phyloP scores from a whole-genome alignment of 2,329 filamentous ascomycete genomes.

The Paecilomyces sp. region DNA sequence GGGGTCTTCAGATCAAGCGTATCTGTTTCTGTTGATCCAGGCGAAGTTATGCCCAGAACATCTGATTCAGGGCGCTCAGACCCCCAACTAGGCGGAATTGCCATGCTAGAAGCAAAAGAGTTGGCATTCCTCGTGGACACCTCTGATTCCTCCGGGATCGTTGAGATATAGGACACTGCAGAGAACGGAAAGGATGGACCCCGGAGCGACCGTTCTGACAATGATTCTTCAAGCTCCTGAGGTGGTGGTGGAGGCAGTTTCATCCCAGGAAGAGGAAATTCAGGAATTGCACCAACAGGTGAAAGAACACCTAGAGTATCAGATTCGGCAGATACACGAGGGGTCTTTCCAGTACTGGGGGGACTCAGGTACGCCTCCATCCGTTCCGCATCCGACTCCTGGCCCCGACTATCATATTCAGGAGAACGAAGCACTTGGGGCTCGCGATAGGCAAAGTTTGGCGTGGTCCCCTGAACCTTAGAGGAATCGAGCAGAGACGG shows the following conservation, averaged over 20 bases:
- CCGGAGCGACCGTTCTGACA: conserved; percentile 16
- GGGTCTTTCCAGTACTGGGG: conserved; percentile 15
- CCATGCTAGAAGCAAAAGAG: conserved; percentile 64
- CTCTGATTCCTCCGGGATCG: conserved; percentile 66
- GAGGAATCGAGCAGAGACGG: conserved; percentile 26
- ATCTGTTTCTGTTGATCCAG: conserved; percentile 8
- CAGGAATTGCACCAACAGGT: conserved; percentile 16
- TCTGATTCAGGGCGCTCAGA: conserved; percentile 42
- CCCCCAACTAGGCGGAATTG: conserved; percentile 63
- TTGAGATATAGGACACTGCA: conserved; percentile 61
- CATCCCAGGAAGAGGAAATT: conserved; percentile 14
- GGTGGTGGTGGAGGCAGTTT: not conserved
- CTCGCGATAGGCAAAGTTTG: not conserved
- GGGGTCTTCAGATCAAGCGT: conserved; percentile 3
- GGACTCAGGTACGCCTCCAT: conserved; percentile 14
- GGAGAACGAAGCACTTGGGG: not conserved
- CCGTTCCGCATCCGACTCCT: conserved; percentile 14
- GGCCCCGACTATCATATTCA: not conserved
- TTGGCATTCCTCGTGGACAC: conserved; percentile 45
- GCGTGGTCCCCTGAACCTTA: not conserved
- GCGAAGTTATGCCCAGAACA: conserved; percentile 25
- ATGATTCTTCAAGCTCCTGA: not conserved
- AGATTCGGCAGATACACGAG: conserved; percentile 18
- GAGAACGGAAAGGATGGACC: conserved; percentile 44
- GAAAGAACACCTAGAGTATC: conserved; percentile 22